Conservation (phyloP, 108 stramenopile species). For the Schizochytrium sp. region DNA sequence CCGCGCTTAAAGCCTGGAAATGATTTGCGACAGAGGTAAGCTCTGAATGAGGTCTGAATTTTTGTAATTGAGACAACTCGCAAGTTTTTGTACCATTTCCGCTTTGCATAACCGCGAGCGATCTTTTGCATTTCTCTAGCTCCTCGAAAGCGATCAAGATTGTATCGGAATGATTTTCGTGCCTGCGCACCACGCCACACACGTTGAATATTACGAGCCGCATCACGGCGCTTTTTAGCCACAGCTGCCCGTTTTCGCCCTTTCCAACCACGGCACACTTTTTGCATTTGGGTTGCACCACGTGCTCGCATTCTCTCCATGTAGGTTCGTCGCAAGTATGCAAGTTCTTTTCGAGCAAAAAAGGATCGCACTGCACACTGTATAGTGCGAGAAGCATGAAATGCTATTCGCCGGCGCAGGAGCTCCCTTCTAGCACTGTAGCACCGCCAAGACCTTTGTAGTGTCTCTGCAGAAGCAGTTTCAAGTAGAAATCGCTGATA, state of each 20-base stretch:
- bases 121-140: slow-evolving; percentile 41
- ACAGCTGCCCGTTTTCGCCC: background rate
- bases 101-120: background rate
- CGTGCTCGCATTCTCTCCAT: slow-evolving; percentile 1
- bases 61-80: background rate
- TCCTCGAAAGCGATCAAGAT: background rate
- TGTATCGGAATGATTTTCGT: background rate
- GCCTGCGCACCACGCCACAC: background rate
- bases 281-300: background rate
- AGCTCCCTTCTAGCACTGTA: background rate
- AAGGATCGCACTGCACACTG: background rate
- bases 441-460: slow-evolving; percentile 10
- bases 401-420: background rate
- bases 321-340: background rate
- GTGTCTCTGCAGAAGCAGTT: too few species aligned
- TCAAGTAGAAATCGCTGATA: slow-evolving; percentile 48
- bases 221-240: background rate
- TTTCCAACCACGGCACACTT: background rate
- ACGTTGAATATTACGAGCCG: background rate
- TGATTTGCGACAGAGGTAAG: background rate
- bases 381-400: background rate
- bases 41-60: background rate
- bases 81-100: slow-evolving; percentile 15
- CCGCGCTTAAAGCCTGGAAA: background rate
- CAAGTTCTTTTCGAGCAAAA: background rate